Conservation (phyloP, 148 eudicot genomes). For the Persicaria tinctoria region DNA sequence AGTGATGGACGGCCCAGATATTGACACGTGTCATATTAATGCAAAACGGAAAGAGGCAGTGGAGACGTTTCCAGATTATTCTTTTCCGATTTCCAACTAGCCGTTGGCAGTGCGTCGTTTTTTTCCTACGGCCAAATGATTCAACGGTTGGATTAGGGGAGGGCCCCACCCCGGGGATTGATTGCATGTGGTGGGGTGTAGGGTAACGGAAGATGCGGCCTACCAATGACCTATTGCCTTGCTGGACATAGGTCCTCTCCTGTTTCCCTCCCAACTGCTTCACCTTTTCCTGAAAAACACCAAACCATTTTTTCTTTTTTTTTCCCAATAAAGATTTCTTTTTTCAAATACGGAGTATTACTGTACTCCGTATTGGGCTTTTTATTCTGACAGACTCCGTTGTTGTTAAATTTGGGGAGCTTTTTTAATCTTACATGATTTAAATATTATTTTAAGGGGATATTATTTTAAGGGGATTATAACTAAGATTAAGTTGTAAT, state of each 20-base stretch:
- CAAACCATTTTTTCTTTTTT: not conserved
- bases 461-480: too few species aligned
- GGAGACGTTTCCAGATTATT: too few species aligned
- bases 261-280: not conserved
- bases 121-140: not conserved
- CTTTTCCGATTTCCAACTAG: not conserved
- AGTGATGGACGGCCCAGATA: not conserved
- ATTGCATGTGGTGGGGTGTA: not conserved
- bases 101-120: slow-evolving; percentile 7
- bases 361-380: not conserved
- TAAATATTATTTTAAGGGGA: too few species aligned
- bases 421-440: too few species aligned
- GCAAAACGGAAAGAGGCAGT: not conserved
- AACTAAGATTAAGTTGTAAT: too few species aligned
- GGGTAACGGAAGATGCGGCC: not conserved
- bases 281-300: not conserved
- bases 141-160: not conserved
- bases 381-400: not conserved
- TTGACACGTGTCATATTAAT: not conserved
- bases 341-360: not conserved
- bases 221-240: not conserved
- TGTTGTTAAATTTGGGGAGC: too few species aligned
- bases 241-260: not conserved
- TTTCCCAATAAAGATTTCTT: not conserved
- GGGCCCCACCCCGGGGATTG: not conserved